Evolutionary conservation across 345 rosid species (phyloP), one percentile per base, ranked within the genome.

Genomic region (Corchorus olitorius): DNA sequence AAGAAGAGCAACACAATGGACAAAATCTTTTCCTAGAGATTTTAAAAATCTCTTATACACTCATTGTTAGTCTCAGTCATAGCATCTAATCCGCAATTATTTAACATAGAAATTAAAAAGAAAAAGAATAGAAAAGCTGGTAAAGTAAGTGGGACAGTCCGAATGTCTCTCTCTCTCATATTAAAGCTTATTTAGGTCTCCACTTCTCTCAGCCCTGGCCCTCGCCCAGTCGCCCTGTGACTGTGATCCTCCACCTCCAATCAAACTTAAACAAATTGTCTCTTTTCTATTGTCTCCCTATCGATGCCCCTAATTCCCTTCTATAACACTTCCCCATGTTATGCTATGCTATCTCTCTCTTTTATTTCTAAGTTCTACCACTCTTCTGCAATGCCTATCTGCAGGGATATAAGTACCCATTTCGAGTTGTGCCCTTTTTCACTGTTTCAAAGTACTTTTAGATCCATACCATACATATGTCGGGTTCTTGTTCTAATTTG

Each of bases 101-200:
- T 79, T 60, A 33, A 22, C 84, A 61, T 66, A 15, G 80, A 33
- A 43, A 75, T n/a, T n/a, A n/a, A 58, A 71, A 45, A 49, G 3
- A 2, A 39, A 35, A 20, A 9, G 45, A 27, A 43, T 61, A 74
- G 50, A 74, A 74, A 74, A 74, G 77, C 69, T 74, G 70, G 27
- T 68, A 79, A 78, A 76, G 79, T 70, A 76, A 79, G 80, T 78
- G 88, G 79, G 88, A 85, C 88, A 85, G 82, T 78, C 82, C 77
- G 88, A 82, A 82, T 85, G 86, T 82, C 78, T 43, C 73, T 4
- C 54, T 39, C 39, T 37, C 39, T 15, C 59, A 33, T 37, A n/a
- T 53, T 43, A 70, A 53, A 34, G 11, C 35, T 20, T 0, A 3
- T 3, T 7, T 39, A 39, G 43, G 5, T 39, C 43, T 39, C 43